Evolutionary conservation across 2,329 filamentous ascomycete species (phyloP), one percentile per base, ranked within the genome.

Genomic region (Botryotinia narcissicola): DNA sequence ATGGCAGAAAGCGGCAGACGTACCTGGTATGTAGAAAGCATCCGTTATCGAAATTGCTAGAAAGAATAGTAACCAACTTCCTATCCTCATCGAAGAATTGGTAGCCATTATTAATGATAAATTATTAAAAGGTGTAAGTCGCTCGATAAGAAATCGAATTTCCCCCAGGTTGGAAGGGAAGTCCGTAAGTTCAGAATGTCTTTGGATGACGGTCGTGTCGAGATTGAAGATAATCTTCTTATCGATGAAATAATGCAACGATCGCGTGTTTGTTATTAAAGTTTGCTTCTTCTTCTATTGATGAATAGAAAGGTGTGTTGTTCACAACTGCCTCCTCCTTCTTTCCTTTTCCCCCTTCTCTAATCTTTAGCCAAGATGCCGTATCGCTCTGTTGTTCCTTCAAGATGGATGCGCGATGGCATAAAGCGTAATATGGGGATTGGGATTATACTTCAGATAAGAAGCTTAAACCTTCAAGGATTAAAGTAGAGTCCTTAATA

Each of bases 11-110:
- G 59, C 57, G 29, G 46, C 29, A 20, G 54, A 68, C 85, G 79
- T 87, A 95, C 93, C 93, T 79, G 94, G 94, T 78, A 97, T 92
- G 82, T 97, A 97, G 82, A 97, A 97, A 54, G 91, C 92, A 71
- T 90, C 85, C 29, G 85, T 84, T 73, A 85, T 84, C 46, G 86
- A 86, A 73, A 87, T 76, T 70, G 83, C 79, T 25, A 86, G 78
- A 63, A 85, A 79, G 35, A 88, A 82, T 71, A 88, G 76, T 51
- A 90, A 80, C 80, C 84, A 86, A 78, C 83, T 81, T 77, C 83
- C 80, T 72, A 77, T 82, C 77, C 76, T 80, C 81, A 76, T 80
- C 76, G 77, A 75, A 72, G 77, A 78, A 62, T 78, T 74, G 37
- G 73, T 78, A 16, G 57, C 71, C 75, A 77, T 78, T 76, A 67